These are phyloP conservation scores for Trypanosoma scelopori DNA, from an alignment of 208 protist species.

Conservation along the genomic window DNA sequence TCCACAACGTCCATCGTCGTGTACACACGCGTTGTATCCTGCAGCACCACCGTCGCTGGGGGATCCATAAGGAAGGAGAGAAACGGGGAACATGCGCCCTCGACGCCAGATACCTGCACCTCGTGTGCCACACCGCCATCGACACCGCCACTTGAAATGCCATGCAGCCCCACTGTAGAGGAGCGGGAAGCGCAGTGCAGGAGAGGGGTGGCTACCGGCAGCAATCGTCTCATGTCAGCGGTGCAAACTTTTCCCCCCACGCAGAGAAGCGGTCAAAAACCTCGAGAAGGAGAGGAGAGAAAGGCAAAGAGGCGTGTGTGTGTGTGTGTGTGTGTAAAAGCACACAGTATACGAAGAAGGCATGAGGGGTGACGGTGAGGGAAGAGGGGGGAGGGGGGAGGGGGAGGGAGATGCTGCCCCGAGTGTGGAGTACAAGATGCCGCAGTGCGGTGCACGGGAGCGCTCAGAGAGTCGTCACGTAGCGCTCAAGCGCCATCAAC, in stretches of 20 bases:
- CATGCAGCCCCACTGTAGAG: background rate
- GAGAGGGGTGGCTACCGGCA: background rate
- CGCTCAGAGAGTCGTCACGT: constrained; percentile 8
- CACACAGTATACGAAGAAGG: too few relatives aligned
- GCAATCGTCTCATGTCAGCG: background rate
- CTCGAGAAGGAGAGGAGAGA: background rate
- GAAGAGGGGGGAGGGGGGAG: too few relatives aligned
- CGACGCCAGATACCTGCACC: background rate
- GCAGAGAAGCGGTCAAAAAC: background rate
- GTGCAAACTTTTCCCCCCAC: background rate
- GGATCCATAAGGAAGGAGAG: constrained; percentile 65
- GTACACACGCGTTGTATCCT: constrained; percentile 77
- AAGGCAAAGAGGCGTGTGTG: background rate
- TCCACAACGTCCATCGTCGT: constrained; percentile 80
- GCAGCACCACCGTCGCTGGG: constrained; percentile 51
- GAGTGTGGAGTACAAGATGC: background rate
- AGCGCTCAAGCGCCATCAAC: constrained; percentile 46
- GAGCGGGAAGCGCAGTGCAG: background rate
- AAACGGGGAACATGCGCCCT: constrained; percentile 38
- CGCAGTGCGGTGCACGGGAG: background rate
- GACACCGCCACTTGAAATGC: background rate
- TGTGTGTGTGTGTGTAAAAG: too few relatives aligned
- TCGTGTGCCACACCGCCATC: background rate
- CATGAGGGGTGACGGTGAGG: too few relatives aligned
- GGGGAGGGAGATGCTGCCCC: background rate